Percentiles rank a stretch among this genome's conserved stretches.
phyloP scores from a whole-genome alignment of 2,329 filamentous ascomycete genomes.

The Alternaria alternata region DNA sequence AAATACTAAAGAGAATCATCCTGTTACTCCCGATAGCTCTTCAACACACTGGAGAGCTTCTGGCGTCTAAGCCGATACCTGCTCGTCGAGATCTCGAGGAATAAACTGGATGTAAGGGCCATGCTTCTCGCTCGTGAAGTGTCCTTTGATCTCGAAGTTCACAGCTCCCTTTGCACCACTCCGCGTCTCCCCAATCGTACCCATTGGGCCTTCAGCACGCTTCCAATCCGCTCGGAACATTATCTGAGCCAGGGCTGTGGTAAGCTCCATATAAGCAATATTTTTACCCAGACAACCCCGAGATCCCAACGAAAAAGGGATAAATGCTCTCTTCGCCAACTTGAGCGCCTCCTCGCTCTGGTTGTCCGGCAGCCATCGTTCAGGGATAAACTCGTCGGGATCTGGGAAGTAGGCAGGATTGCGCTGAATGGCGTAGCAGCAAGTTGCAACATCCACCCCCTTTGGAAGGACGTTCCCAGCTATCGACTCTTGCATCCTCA shows the following conservation, averaged over 20 bases:
- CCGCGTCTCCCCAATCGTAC: not conserved
- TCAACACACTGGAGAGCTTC: not conserved
- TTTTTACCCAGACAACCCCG: conserved; percentile 10
- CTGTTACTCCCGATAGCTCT: not conserved
- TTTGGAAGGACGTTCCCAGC: not conserved
- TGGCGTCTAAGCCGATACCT: not conserved
- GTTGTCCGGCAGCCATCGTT: conserved; percentile 7
- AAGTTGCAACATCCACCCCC: not conserved
- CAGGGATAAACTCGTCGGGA: conserved; percentile 4
- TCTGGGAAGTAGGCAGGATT: conserved; percentile 6
- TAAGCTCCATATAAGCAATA: conserved; percentile 14
- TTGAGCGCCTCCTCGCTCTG: not conserved
- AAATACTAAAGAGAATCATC: not conserved
- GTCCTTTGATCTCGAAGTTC: conserved; percentile 1
- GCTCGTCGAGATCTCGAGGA: not conserved
- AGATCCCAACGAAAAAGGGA: conserved; percentile 10
- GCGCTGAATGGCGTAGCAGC: not conserved
- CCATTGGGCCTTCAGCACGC: not conserved
- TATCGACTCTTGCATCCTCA: not conserved
- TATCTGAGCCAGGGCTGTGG: not conserved
- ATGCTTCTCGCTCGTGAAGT: conserved; percentile 5
- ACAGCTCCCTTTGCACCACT: not conserved
- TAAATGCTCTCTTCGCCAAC: conserved; percentile 3
- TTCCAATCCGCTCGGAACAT: conserved; percentile 8
- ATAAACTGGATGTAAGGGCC: conserved; percentile 4